Evolutionary conservation across 2,329 filamentous ascomycete species (phyloP).

Genomic region (Daldinia sp.): DNA sequence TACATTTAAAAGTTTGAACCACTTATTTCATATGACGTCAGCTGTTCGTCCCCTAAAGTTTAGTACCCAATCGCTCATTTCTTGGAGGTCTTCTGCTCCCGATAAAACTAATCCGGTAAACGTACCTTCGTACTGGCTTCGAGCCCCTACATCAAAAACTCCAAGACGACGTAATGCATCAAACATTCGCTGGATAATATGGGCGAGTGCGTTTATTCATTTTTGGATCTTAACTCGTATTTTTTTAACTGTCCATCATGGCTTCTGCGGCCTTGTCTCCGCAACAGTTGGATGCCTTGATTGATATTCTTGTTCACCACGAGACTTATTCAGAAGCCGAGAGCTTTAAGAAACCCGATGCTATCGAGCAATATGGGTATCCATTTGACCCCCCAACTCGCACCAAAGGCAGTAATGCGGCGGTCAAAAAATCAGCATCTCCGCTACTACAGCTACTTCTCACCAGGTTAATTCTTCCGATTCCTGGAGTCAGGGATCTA

Average conservation of each 20-base stretch:
- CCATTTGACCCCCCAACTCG: conserved; percentile 62
- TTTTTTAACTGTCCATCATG: conserved; percentile 14
- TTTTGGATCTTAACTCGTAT: background rate
- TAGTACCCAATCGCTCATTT: conserved; percentile 2
- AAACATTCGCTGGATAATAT: background rate
- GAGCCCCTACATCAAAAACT: background rate
- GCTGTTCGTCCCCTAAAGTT: background rate
- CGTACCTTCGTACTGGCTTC: background rate
- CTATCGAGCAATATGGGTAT: conserved; percentile 73
- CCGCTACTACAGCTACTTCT: conserved; percentile 76
- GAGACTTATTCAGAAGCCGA: conserved; percentile 74
- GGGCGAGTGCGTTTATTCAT: background rate
- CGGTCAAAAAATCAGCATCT: conserved; percentile 55
- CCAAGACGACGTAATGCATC: background rate
- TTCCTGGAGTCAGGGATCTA: conserved; percentile 73
- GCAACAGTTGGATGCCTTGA: conserved; percentile 60
- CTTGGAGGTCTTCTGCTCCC: background rate
- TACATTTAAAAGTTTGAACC: background rate
- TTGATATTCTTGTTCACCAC: conserved; percentile 67
- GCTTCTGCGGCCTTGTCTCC: conserved; percentile 42
- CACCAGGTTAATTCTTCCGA: conserved; percentile 67
- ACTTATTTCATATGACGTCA: conserved; percentile 27
- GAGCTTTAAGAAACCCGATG: conserved; percentile 70
- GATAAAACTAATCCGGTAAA: background rate
- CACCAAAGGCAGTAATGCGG: conserved; percentile 39